Conservation (phyloP, 2,329 filamentous ascomycete species). For the Trichoderma sp. region DNA sequence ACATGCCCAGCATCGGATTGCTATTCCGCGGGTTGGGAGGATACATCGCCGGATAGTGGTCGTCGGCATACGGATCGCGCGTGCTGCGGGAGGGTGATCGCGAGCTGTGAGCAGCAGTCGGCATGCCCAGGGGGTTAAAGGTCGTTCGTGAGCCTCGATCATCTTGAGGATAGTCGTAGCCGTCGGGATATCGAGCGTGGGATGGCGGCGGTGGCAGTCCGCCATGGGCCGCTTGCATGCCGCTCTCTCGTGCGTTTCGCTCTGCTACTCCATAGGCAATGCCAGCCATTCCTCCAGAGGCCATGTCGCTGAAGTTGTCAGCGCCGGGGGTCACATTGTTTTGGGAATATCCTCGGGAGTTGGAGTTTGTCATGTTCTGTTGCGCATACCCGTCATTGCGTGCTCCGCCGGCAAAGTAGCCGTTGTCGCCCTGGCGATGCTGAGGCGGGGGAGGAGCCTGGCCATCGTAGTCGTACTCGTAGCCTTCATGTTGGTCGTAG, state of each 20-base stretch:
- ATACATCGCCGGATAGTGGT: slow-evolving; percentile 65
- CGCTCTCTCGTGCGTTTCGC: slow-evolving; percentile 62
- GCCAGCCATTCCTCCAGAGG: slow-evolving; percentile 65
- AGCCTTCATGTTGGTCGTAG: slow-evolving; percentile 9
- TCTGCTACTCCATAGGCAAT: slow-evolving; percentile 66
- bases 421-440: slow-evolving; percentile 5
- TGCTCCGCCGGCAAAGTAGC: slow-evolving; percentile 2
- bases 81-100: slow-evolving; percentile 51
- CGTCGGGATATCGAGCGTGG: slow-evolving; percentile 29
- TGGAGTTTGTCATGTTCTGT: not conserved
- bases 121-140: slow-evolving; percentile 40
- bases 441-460: slow-evolving; percentile 19
- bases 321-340: slow-evolving; percentile 57
- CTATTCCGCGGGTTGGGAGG: slow-evolving; percentile 43
- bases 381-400: slow-evolving; percentile 12
- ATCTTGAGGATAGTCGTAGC: slow-evolving; percentile 1
- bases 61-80: slow-evolving; percentile 55
- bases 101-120: slow-evolving; percentile 34
- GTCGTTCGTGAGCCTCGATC: slow-evolving; percentile 40
- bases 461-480: not conserved
- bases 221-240: slow-evolving; percentile 57
- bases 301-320: slow-evolving; percentile 64
- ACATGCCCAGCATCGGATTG: slow-evolving; percentile 52
- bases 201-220: slow-evolving; percentile 41
- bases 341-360: slow-evolving; percentile 9